Percentiles rank a stretch among this genome's conserved stretches.
Evolutionary conservation across 208 protist species (phyloP).

Genomic region (Willaertia magna): DNA sequence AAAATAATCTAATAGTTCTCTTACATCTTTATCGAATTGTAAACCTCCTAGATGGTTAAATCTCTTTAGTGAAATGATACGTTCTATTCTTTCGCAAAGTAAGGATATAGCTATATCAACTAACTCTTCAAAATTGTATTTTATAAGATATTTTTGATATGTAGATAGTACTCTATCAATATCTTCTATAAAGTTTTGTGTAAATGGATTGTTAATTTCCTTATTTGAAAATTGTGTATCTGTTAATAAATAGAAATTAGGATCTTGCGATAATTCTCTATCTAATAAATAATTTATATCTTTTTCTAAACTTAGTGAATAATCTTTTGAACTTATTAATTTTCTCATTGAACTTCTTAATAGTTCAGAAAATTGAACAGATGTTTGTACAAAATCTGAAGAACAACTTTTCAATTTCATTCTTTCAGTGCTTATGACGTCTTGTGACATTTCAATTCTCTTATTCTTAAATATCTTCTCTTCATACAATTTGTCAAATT

Average conservation of each 20-base stretch:
- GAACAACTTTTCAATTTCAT: not conserved
- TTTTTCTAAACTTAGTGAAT: not conserved
- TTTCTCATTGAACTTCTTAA: not conserved
- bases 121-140: constrained; percentile 19
- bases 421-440: not conserved
- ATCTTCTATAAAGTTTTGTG: not conserved
- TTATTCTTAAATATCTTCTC: not conserved
- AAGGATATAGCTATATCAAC: not conserved
- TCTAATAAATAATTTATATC: not conserved
- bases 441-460: not conserved
- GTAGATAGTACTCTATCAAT: not conserved
- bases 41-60: constrained; percentile 25
- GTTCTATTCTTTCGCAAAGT: constrained; percentile 13
- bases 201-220: not conserved
- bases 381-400: not conserved
- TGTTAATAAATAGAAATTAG: not conserved
- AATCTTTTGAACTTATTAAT: not conserved
- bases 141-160: constrained; percentile 10
- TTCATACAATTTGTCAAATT: not conserved
- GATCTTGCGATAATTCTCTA: not conserved
- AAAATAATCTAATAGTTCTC: constrained; percentile 20
- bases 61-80: not conserved
- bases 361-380: not conserved
- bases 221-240: not conserved
- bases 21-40: constrained; percentile 28